Base-by-base conservation (phyloP, 2,329 filamentous ascomycete species). In the Trichoderma lentiforme region DNA sequence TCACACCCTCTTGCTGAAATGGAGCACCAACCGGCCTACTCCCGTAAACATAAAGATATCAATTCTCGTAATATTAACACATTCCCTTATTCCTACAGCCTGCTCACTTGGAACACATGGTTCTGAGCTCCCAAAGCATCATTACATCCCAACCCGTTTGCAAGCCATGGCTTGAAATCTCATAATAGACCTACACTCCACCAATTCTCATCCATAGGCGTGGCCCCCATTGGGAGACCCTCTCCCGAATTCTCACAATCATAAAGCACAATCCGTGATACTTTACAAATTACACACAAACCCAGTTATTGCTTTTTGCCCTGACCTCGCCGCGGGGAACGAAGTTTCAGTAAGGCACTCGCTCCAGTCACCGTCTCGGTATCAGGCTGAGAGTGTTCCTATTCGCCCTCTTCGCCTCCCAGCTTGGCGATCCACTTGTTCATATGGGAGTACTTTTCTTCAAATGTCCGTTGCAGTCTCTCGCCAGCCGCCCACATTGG, bases 361-460 rank as follows among this genome's bases (percentile, higher is more conserved):
- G 11, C n/a, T 53, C 47, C 21, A 5, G 47, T 11, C n/a, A 24
- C 47, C 6, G n/a, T n/a, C 32, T 24, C 36, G 15, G 15, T 14
- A 24, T 58, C 32, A 34, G 57, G 21, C 43, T 47, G 14, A n/a
- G 43, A 18, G 63, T 6, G n/a, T 28, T 18, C 57, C 72, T 73
- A 77, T 15, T 77, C 76, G 53, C 72, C 79, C 71, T 82, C 81
- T 1, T 82, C 81, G 24, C 80, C 81, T 7, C 81, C 81, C 81
- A 86, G 84, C 79, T 89, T 89, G 11, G 83, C 76, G 51, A 90
- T 84, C 87, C 87, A 90, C 77, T 89, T 89, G 75, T 85, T 82
- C 85, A 90, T 89, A 72, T 86, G 83, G 0, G 81, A 80, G 75
- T 85, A 91, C 79, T 90, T 90, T 75, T 90, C 85, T 76, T 89